Evolutionary conservation across 192 early-diverging fungal species (phyloP), one percentile per base, ranked within the genome.

Genomic region (Backusella circina): DNA sequence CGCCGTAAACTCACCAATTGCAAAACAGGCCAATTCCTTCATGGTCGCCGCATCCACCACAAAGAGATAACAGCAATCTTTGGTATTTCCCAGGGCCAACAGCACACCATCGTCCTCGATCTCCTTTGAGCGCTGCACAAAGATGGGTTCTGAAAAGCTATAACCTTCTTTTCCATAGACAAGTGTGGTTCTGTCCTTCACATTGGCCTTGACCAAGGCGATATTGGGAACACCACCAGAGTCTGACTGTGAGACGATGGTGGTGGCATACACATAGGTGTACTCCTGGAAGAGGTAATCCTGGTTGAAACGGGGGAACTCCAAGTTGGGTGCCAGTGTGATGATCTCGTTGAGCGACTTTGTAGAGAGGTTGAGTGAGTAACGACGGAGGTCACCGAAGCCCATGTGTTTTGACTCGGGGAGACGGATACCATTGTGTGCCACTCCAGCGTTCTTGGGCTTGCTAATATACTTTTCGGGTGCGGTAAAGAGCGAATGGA

Each of bases 21-120:
- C 77, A 8, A 80, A 83, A 39, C 83, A 83, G 23, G 85, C 85
- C 41, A 88, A 68, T 75, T 90, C 89, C 9, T 74, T 47, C 71
- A 90, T 57, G 5, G 82, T 84, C 64, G 73, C 65, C 18, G 86
- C 86, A 76, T 89, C 77, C 57, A 90, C 39, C 0, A 88, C 74
- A 33, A 87, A 33, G 74, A 90, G 68, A 75, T 82, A 85, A 26
- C 81, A 82, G 0, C 74, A 72, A 0, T 73, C 75, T 3, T 70
- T 57, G 21, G 72, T 47, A 51, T 78, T 72, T 6, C 83, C 85
- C 65, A 89, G 70, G 9, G 78, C 80, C 36, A 90, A 67, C 9
- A 90, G 51, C 1, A 88, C 84, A 66, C 87, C 89, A 70, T 90
- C 89, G 44, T 90, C 89, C 70, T 90, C 89, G 0, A 64, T 75